Evolutionary conservation across 352 stramenopile species (phyloP).

Genomic region (Globisporangium camurandrum): DNA sequence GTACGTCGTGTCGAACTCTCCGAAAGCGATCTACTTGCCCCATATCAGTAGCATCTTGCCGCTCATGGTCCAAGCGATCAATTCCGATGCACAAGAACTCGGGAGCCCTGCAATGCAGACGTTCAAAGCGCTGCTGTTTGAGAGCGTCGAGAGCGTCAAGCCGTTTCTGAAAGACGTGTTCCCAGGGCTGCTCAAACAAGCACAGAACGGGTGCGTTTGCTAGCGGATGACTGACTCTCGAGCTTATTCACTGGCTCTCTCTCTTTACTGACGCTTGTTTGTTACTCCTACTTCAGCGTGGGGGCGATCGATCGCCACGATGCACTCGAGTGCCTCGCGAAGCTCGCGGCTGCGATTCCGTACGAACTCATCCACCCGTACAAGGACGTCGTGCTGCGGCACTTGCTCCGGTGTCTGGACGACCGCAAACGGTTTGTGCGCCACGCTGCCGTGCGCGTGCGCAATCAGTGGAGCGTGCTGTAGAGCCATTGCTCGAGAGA

Average conservation of each 20-base stretch:
- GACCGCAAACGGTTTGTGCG: constrained; percentile 86
- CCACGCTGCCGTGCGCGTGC: constrained; percentile 79
- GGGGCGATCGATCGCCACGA: constrained; percentile 61
- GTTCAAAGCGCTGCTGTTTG: constrained; percentile 68
- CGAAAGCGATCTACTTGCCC: constrained; percentile 69
- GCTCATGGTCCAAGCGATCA: constrained; percentile 78
- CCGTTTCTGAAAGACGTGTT: constrained; percentile 83
- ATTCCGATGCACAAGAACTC: constrained; percentile 60
- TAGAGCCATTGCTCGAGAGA: constrained; percentile 23
- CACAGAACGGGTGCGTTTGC: constrained; percentile 55
- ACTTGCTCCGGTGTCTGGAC: constrained; percentile 71
- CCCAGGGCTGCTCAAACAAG: constrained; percentile 74
- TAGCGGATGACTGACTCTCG: not conserved
- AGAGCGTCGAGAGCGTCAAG: constrained; percentile 75
- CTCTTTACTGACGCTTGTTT: not conserved
- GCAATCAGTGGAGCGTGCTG: constrained; percentile 88
- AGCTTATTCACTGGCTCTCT: not conserved
- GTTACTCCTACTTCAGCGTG: no score
- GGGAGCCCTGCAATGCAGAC: constrained; percentile 72
- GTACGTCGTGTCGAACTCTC: constrained; percentile 76
- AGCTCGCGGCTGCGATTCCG: constrained; percentile 68
- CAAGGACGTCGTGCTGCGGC: constrained; percentile 74
- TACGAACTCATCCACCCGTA: constrained; percentile 87
- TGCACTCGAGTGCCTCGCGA: constrained; percentile 70
- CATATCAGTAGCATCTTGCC: constrained; percentile 75